Evolutionary conservation across 2,329 filamentous ascomycete species (phyloP).

Genomic region (Penicillium psychrosexuale): DNA sequence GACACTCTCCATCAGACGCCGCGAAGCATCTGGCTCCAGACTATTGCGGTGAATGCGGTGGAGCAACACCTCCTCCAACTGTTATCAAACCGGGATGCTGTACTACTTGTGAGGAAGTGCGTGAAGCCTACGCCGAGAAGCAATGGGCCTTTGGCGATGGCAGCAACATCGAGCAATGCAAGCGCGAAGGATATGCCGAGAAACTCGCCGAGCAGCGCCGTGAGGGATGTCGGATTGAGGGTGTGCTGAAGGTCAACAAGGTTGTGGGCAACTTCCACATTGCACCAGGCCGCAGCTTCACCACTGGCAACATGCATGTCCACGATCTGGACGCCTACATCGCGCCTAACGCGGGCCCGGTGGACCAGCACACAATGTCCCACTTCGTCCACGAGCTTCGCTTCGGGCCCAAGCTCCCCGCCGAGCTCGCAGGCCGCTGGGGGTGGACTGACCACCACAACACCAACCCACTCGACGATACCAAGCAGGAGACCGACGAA

Average conservation of each 20-base stretch:
- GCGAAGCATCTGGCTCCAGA: slow-evolving; percentile 78
- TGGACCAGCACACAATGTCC: slow-evolving; percentile 76
- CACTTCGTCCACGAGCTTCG: slow-evolving; percentile 85
- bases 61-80: slow-evolving; percentile 66
- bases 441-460: slow-evolving; percentile 88
- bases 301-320: slow-evolving; percentile 93
- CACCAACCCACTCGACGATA: slow-evolving; percentile 79
- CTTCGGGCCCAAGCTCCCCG: slow-evolving; percentile 88
- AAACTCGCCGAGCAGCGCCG: slow-evolving; percentile 80
- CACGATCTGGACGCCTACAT: slow-evolving; percentile 97
- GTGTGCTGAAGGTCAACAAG: slow-evolving; percentile 91
- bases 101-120: slow-evolving; percentile 94
- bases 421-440: slow-evolving; percentile 57
- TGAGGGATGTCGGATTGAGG: slow-evolving; percentile 93
- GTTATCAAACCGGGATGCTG: slow-evolving; percentile 85
- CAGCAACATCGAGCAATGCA: slow-evolving; percentile 90
- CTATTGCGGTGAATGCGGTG: slow-evolving; percentile 94
- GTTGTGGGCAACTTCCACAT: slow-evolving; percentile 99
- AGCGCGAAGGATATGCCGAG: slow-evolving; percentile 89
- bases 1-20: slow-evolving; percentile 64
- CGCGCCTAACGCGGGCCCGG: slow-evolving; percentile 59
- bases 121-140: slow-evolving; percentile 84
- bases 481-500: slow-evolving; percentile 72
- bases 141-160: slow-evolving; percentile 94
- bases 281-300: slow-evolving; percentile 92